phyloP scores from a whole-genome alignment of 306 rosid species.

The Vicia faba region DNA sequence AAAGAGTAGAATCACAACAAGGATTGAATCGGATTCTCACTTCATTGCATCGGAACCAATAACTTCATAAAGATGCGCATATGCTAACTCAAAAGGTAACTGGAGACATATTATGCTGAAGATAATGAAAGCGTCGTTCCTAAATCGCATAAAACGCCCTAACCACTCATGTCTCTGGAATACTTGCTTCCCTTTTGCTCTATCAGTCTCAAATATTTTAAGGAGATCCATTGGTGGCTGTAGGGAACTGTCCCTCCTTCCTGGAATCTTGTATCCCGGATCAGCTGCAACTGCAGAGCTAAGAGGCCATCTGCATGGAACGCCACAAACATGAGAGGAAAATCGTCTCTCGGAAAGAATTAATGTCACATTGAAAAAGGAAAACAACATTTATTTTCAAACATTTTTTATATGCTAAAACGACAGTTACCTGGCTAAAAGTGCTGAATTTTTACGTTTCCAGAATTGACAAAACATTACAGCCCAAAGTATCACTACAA shows the following conservation, averaged over 20 bases:
- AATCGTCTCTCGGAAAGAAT: slow-evolving; percentile 14
- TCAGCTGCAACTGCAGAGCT: slow-evolving; percentile 57
- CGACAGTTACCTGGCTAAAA: slow-evolving; percentile 70
- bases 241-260: slow-evolving; percentile 52
- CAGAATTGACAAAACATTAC: slow-evolving; percentile 92
- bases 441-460: slow-evolving; percentile 92
- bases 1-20: slow-evolving; percentile 29
- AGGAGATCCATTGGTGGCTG: slow-evolving; percentile 55
- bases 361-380: not conserved
- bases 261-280: slow-evolving; percentile 52
- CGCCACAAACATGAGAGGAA: slow-evolving; percentile 33
- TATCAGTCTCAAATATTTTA: slow-evolving; percentile 63
- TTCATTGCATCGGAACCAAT: slow-evolving; percentile 58
- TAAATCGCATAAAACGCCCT: slow-evolving; percentile 76
- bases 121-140: slow-evolving; percentile 82
- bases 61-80: slow-evolving; percentile 90
- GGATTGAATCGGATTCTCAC: slow-evolving; percentile 54
- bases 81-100: slow-evolving; percentile 94
- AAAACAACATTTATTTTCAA: not conserved
- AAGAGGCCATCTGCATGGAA: slow-evolving; percentile 75
- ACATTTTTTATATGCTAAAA: not conserved
- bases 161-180: slow-evolving; percentile 89
- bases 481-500: slow-evolving; percentile 82
- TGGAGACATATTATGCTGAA: slow-evolving; percentile 92
- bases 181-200: slow-evolving; percentile 58